Conservation (phyloP, 2,329 filamentous ascomycete species). For the Xylaria arbuscula region DNA sequence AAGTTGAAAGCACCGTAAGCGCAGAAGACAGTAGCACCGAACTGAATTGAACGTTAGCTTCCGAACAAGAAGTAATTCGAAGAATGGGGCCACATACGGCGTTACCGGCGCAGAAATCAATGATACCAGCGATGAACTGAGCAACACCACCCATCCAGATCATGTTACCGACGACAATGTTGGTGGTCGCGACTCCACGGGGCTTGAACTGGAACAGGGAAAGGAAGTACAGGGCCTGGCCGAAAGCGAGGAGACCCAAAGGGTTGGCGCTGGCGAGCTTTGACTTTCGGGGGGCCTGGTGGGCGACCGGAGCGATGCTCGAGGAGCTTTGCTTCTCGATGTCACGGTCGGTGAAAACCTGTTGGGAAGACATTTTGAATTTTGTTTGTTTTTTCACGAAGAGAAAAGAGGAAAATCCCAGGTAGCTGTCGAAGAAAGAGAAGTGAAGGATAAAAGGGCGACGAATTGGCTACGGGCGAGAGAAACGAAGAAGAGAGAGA, state of each 20-base stretch:
- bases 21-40: constrained; percentile 54
- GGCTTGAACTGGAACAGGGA: constrained; percentile 43
- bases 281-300: constrained; percentile 36
- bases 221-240: constrained; percentile 48
- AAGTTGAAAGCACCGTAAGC: constrained; percentile 56
- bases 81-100: constrained; percentile 38
- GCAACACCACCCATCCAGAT: constrained; percentile 53
- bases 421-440: constrained; percentile 28
- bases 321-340: constrained; percentile 42
- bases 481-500: constrained; percentile 30
- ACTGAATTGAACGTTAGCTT: constrained; percentile 38
- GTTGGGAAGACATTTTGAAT: constrained; percentile 38
- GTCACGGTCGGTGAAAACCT: constrained; percentile 41
- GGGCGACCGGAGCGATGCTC: constrained; percentile 32
- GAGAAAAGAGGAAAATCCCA: constrained; percentile 23
- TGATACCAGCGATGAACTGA: constrained; percentile 44
- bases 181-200: constrained; percentile 40
- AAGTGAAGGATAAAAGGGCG: constrained; percentile 15
- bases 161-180: constrained; percentile 51
- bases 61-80: background rate
- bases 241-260: constrained; percentile 54
- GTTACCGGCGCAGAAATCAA: constrained; percentile 45
- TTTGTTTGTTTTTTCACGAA: background rate
- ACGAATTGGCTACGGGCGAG: constrained; percentile 32
- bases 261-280: constrained; percentile 44